Conservation (phyloP, 345 rosid genomes). For the Arabidopsis thaliana region DNA sequence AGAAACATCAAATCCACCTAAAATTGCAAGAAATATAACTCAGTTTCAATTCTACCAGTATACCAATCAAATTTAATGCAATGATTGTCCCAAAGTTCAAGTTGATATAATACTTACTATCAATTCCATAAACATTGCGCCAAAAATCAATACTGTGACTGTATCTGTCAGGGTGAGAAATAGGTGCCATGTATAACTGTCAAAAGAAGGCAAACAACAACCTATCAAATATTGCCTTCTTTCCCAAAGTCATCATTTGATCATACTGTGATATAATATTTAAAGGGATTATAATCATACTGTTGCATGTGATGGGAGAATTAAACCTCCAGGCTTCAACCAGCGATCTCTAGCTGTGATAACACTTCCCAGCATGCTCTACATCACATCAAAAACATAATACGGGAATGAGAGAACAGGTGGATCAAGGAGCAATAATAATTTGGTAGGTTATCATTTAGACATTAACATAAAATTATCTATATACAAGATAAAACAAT, state of each 20-base stretch:
- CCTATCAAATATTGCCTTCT: slow-evolving; percentile 36
- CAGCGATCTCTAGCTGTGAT: slow-evolving; percentile 96
- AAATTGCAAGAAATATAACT: not conserved
- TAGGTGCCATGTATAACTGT: slow-evolving; percentile 96
- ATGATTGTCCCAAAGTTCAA: slow-evolving; percentile 7
- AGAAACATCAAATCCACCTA: slow-evolving; percentile 17
- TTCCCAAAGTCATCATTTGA: slow-evolving; percentile 15
- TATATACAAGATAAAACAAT: slow-evolving; percentile 35
- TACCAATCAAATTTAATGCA: slow-evolving; percentile 2
- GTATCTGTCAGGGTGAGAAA: slow-evolving; percentile 94
- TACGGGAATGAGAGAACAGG: slow-evolving; percentile 19
- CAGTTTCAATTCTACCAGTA: slow-evolving; percentile 7
- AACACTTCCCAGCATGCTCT: slow-evolving; percentile 99
- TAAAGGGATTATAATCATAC: slow-evolving; percentile 49
- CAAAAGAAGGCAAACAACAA: slow-evolving; percentile 40
- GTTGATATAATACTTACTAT: slow-evolving; percentile 71
- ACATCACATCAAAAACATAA: slow-evolving; percentile 27
- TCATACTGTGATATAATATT: slow-evolving; percentile 18
- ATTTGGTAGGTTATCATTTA: slow-evolving; percentile 19
- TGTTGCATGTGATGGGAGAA: slow-evolving; percentile 92
- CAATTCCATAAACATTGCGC: slow-evolving; percentile 97
- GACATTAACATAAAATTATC: slow-evolving; percentile 11
- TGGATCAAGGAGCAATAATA: not conserved
- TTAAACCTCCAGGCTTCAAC: slow-evolving; percentile 92
- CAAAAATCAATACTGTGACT: slow-evolving; percentile 91